phyloP scores from a whole-genome alignment of 176 grass and related monocot genomes.

The Puya raimondii region DNA sequence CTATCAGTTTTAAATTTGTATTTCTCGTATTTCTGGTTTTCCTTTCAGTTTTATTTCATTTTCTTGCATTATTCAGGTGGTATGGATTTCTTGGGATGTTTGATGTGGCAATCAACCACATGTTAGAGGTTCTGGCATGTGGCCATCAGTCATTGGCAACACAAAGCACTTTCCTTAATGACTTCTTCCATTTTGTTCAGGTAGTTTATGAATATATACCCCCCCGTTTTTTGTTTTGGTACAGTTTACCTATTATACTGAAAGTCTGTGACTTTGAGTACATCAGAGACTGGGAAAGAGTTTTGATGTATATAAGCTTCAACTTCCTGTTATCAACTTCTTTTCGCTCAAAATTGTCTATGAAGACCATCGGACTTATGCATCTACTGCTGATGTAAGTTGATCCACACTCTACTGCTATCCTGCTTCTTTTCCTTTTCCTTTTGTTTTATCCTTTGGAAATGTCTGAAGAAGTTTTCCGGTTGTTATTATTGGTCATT shows the following conservation, averaged over 20 bases:
- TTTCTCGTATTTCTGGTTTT: background rate
- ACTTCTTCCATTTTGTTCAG: conserved; percentile 97
- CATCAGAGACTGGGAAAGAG: conserved; percentile 62
- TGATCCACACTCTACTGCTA: conserved; percentile 19
- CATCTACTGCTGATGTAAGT: conserved; percentile 84
- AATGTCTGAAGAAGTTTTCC: too few species aligned
- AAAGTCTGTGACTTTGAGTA: background rate
- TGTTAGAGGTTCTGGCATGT: conserved; percentile 90
- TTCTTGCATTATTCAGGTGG: conserved; percentile 53
- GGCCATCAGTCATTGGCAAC: conserved; percentile 73
- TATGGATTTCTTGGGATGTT: conserved; percentile 85
- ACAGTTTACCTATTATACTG: conserved; percentile 15
- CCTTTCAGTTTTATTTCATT: conserved; percentile 24
- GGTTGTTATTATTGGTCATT: too few species aligned
- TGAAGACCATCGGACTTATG: conserved; percentile 94
- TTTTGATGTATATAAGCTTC: conserved; percentile 80
- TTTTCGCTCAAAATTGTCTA: conserved; percentile 67
- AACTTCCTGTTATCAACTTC: conserved; percentile 88
- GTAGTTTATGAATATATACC: conserved; percentile 24
- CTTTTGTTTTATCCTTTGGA: too few species aligned
- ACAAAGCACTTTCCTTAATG: conserved; percentile 77
- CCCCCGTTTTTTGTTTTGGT: conserved; percentile 16
- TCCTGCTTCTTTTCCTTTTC: too few species aligned
- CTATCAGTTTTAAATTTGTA: conserved; percentile 12
- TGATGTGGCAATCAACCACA: conserved; percentile 87